These are phyloP conservation scores for Neophaeococcomyces aloes DNA, from an alignment of 2,329 filamentous ascomycete species.

Conservation along the genomic window DNA sequence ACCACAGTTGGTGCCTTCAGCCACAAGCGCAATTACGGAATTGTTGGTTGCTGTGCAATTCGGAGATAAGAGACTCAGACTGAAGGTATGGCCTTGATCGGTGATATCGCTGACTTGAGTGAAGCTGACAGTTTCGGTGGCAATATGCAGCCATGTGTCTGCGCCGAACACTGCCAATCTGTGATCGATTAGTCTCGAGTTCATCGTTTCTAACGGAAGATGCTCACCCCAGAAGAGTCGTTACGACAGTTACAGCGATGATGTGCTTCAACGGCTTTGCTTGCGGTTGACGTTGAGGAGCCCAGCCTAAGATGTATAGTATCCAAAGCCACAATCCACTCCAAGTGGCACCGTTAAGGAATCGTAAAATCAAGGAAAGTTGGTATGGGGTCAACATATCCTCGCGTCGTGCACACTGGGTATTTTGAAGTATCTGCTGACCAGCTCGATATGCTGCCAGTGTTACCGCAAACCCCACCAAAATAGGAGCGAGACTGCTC, in stretches of 20 bases:
- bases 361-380: slow-evolving; percentile 13
- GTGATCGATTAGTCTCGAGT: not conserved
- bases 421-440: slow-evolving; percentile 5
- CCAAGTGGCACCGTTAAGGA: slow-evolving; percentile 13
- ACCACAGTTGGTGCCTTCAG: not conserved
- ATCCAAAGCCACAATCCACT: slow-evolving; percentile 14
- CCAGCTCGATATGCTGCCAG: slow-evolving; percentile 22
- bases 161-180: slow-evolving; percentile 17
- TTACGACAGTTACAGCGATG: slow-evolving; percentile 1
- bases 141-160: slow-evolving; percentile 23
- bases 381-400: slow-evolving; percentile 16
- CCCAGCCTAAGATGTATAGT: slow-evolving; percentile 15
- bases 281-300: slow-evolving; percentile 9
- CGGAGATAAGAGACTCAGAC: not conserved
- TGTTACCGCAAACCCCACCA: slow-evolving; percentile 20
- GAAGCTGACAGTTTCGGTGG: slow-evolving; percentile 20
- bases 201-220: too few relatives aligned
- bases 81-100: slow-evolving; percentile 2
- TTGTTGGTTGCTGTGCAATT: slow-evolving; percentile 5
- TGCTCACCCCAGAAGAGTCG: not conserved
- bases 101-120: slow-evolving; percentile 9
- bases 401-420: slow-evolving; percentile 1
- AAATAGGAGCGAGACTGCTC: slow-evolving; percentile 20
- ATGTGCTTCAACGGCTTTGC: slow-evolving; percentile 6
- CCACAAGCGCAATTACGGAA: not conserved